Base-by-base conservation (phyloP, 345 rosid genomes). In the Gossypium longicalyx region DNA sequence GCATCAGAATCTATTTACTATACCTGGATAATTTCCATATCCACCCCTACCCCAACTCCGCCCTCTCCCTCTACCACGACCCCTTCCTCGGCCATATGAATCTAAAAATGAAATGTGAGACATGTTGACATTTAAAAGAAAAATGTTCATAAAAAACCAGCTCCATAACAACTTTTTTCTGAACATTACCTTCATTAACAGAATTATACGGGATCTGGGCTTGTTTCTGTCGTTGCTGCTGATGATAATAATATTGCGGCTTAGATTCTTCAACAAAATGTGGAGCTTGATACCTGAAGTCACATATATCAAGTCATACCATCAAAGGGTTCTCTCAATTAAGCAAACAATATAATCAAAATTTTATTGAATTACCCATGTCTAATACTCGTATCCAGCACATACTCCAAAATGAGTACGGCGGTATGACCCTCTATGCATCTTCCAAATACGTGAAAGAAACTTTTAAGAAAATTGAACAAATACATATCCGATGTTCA, bases 221-320 rank as follows among this genome's bases (percentile, higher is more conserved):
- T 80, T 87, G 91, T 77, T 84, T 86, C 41, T 79, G 87, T 72
- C 80, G 89, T 53, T 82, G 89, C 47, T 85, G 93, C 76, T 85
- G 90, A 72, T 78, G 83, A 70, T 85, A 78, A 51, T 78, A 87
- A 79, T 83, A 77, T 64, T 83, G 97, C 47, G 81, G 93, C 83
- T 76, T 95, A 52, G 86, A 77, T 41, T 83, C 92, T 70, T 90
- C 90, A 23, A 44, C 58, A 71, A 70, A 68, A 38, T 67, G 73
- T 58, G 99, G 99, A 76, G 96, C 89, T 85, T 95, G 99, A 77
- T 93, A 93, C 83, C 99, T 95, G 76, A 41, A 38, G 67, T 27
- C 13, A 25, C 52, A 48, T 6, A 10, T 38, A 45, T 7, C 41
- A 49, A 29, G 57, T 47, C 23, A 23, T 62, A 5, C 43, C 54